These are phyloP conservation scores for Alternaria sp. DNA, from an alignment of 2,329 filamentous ascomycete species.

Conservation along the genomic window DNA sequence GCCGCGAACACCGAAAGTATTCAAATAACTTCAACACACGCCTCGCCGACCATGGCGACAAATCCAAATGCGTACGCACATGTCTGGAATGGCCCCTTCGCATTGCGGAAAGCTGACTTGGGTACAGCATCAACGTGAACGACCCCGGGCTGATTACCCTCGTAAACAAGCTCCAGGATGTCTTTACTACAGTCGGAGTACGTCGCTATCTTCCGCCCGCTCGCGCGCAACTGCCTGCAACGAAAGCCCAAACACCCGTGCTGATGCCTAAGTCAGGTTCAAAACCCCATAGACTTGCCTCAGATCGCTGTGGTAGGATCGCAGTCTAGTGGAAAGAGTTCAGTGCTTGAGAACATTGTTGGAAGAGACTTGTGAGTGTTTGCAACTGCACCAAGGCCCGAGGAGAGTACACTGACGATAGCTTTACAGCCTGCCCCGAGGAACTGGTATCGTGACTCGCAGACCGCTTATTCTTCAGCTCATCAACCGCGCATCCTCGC, in stretches of 20 bases:
- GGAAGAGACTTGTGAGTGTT: slow-evolving; percentile 92
- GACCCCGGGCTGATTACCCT: slow-evolving; percentile 76
- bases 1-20: slow-evolving; percentile 8
- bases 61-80: slow-evolving; percentile 54
- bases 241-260: slow-evolving; percentile 23
- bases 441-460: slow-evolving; percentile 95
- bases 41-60: slow-evolving; percentile 51
- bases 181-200: slow-evolving; percentile 94
- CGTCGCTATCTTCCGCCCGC: slow-evolving; percentile 45
- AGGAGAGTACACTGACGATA: slow-evolving; percentile 37
- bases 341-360: slow-evolving; percentile 97
- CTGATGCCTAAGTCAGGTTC: slow-evolving; percentile 68
- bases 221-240: slow-evolving; percentile 13
- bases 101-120: slow-evolving; percentile 38
- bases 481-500: slow-evolving; percentile 79
- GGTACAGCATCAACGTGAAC: slow-evolving; percentile 72
- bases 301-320: slow-evolving; percentile 98
- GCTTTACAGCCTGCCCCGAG: slow-evolving; percentile 81
- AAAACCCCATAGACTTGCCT: slow-evolving; percentile 98
- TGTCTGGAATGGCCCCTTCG: slow-evolving; percentile 29
- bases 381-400: slow-evolving; percentile 2
- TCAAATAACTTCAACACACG: slow-evolving; percentile 12
- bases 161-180: slow-evolving; percentile 99
- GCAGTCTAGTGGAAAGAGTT: slow-evolving; percentile 99
- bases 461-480: slow-evolving; percentile 96